A percentile compares a stretch with the other conserved stretches of the same genome.
phyloP scores from a whole-genome alignment of 345 rosid genomes.

The Sisymbrium altissimum region DNA sequence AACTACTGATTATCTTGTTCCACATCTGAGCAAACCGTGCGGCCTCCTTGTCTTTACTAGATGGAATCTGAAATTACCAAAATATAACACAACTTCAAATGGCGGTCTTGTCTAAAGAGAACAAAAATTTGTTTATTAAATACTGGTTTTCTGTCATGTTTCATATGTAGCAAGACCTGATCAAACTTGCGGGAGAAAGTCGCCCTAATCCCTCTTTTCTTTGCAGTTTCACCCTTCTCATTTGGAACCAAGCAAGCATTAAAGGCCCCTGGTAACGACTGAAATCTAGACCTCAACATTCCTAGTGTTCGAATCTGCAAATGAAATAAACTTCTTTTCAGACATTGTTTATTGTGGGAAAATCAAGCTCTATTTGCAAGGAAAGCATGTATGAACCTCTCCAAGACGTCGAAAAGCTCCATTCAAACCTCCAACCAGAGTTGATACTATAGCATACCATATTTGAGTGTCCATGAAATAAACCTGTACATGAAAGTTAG shows the following conservation, averaged over 20 bases:
- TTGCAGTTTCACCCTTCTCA: slow-evolving; percentile 37
- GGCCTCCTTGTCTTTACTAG: slow-evolving; percentile 41
- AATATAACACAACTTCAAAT: slow-evolving; percentile 40
- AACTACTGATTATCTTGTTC: slow-evolving; percentile 56
- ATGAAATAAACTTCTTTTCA: slow-evolving; percentile 13
- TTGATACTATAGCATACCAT: slow-evolving; percentile 84
- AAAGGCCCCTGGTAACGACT: slow-evolving; percentile 52
- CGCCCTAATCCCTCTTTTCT: slow-evolving; percentile 47
- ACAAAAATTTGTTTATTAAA: slow-evolving; percentile 33
- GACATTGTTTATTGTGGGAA: neutral
- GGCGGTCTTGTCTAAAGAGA: slow-evolving; percentile 8
- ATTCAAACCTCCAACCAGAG: slow-evolving; percentile 73
- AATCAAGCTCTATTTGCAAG: slow-evolving; percentile 15
- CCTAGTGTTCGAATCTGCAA: slow-evolving; percentile 51
- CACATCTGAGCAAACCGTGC: slow-evolving; percentile 60
- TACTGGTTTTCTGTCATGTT: slow-evolving; percentile 31
- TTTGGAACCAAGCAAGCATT: slow-evolving; percentile 47
- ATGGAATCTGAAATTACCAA: slow-evolving; percentile 25
- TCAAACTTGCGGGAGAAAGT: slow-evolving; percentile 38
- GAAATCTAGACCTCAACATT: slow-evolving; percentile 56
- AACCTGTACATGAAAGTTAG: slow-evolving; percentile 37
- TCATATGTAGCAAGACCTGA: slow-evolving; percentile 30
- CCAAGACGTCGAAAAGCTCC: slow-evolving; percentile 88
- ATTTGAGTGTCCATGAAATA: slow-evolving; percentile 91
- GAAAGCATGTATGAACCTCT: slow-evolving; percentile 73